A percentile compares a stretch with the other conserved stretches of the same genome.
phyloP scores from a whole-genome alignment of 805 yeast genomes.

The Ogataea ganodermae region DNA sequence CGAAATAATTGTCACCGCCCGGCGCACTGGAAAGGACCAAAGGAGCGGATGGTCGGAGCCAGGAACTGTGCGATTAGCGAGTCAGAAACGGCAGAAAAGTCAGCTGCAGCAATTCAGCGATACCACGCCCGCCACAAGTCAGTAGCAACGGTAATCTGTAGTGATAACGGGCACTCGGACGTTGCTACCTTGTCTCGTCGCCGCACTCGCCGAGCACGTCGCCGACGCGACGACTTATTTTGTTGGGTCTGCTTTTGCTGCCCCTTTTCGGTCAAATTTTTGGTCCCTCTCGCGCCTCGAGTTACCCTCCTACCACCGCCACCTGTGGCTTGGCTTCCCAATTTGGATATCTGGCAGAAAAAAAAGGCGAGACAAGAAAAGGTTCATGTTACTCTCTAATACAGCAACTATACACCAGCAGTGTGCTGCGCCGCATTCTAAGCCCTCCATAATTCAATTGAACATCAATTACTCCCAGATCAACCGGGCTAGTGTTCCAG shows the following conservation, averaged over 20 bases:
- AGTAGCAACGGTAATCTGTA: no score
- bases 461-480: background rate
- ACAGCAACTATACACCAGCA: constrained; percentile 2
- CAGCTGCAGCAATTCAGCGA: no score
- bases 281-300: background rate
- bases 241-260: background rate
- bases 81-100: background rate
- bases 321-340: constrained; percentile 4
- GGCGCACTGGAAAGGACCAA: constrained; percentile 10
- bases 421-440: background rate
- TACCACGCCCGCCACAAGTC: no score
- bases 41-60: constrained; percentile 3
- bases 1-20: background rate
- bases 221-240: background rate
- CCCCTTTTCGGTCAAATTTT: no score
- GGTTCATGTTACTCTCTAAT: constrained; percentile 1
- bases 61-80: no score
- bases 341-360: constrained; percentile 11
- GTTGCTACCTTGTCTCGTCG: background rate
- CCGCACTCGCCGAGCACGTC: background rate
- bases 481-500: background rate
- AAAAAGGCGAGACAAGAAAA: constrained; percentile 3
- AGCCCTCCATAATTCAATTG: background rate
- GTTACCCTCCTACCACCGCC: constrained; percentile 10
- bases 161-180: no score